Evolutionary conservation across 2,329 filamentous ascomycete species (phyloP).

Genomic region (Ascochyta viciae-villosae): DNA sequence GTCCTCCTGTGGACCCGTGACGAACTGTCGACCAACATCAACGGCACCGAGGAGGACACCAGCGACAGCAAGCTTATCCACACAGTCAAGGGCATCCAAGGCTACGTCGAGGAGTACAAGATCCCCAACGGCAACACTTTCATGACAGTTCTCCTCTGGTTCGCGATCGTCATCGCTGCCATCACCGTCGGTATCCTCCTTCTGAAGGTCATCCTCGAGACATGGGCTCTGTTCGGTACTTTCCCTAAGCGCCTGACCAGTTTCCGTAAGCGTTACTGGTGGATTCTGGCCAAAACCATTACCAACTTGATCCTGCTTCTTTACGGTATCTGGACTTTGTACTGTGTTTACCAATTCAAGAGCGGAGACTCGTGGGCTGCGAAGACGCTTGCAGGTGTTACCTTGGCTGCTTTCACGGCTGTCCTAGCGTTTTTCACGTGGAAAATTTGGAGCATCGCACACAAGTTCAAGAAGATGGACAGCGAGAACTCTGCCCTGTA

Average conservation of each 20-base stretch:
- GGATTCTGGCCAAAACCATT: conserved; percentile 84
- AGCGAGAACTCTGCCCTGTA: conserved; percentile 78
- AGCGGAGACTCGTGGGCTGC: conserved; percentile 94
- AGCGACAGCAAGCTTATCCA: conserved; percentile 57
- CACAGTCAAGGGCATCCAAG: conserved; percentile 77
- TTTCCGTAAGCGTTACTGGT: conserved; percentile 97
- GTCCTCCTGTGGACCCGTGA: conserved; percentile 63
- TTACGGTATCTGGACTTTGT: conserved; percentile 94
- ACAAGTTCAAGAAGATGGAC: conserved; percentile 74
- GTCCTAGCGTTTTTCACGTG: conserved; percentile 83
- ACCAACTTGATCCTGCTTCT: conserved; percentile 89
- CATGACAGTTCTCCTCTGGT: conserved; percentile 91
- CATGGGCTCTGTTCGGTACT: conserved; percentile 86
- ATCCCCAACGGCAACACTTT: conserved; percentile 92
- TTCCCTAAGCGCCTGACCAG: conserved; percentile 81
- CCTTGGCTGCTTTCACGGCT: conserved; percentile 79
- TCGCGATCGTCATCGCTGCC: conserved; percentile 82
- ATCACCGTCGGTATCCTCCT: conserved; percentile 88
- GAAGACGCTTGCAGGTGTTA: conserved; percentile 81
- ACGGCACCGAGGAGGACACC: conserved; percentile 49
- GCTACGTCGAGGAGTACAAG: conserved; percentile 80
- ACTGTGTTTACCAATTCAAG: conserved; percentile 95
- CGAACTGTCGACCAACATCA: conserved; percentile 42
- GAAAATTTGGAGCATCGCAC: conserved; percentile 80
- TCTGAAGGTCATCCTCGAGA: conserved; percentile 88